Base-by-base conservation (phyloP, 1,284 basidiomycete genomes). In the Vanrija sp. region DNA sequence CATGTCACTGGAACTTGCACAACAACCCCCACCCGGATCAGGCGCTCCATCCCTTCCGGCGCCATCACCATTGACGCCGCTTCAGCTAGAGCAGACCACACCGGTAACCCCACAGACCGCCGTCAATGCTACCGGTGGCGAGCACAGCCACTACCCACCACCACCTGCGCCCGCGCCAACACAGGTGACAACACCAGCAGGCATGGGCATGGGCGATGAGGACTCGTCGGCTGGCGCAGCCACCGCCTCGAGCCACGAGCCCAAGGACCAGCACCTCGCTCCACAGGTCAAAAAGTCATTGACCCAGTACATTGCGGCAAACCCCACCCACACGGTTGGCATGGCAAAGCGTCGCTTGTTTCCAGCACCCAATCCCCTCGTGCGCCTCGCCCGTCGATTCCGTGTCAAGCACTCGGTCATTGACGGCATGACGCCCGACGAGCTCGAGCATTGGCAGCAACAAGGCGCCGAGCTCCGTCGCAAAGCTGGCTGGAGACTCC, bases 321-420 rank as follows among this genome's bases (percentile, higher is more conserved):
- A 77, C 50, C 75, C 74, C 0, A 49, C 62, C 14, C 65, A 69
- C 48, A 52, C 70, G 0, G 73, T 64, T 43, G 46, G 45, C 9
- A 64, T 64, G 42, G 74, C 74, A 1, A 72, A 73, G 44, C 44
- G 56, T 1, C 62, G 52, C n/a, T 57, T 64, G 18, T 76, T 73
- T 51, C 74, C 74, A 0, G 57, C 63, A 23, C 64, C 69, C 5
- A 73, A 75, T 46, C 69, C 73, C 3, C 10, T 77, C 38, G 47
- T 61, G 5, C 63, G 74, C 8, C 62, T 76, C 15, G 21, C 66
- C 8, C 52, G 58, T 25, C 62, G 73, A 3, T 73, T 76, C 65
- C 63, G 60, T 29, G 71, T 73, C 43, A 73, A 75, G 49, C 75
- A 77, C 52, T 71, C 68, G 26, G 72, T 76, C 8, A 76, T 77